Evolutionary conservation across 768 basidiomycete genomes (phyloP).

Genomic region (Mycena maculata): DNA sequence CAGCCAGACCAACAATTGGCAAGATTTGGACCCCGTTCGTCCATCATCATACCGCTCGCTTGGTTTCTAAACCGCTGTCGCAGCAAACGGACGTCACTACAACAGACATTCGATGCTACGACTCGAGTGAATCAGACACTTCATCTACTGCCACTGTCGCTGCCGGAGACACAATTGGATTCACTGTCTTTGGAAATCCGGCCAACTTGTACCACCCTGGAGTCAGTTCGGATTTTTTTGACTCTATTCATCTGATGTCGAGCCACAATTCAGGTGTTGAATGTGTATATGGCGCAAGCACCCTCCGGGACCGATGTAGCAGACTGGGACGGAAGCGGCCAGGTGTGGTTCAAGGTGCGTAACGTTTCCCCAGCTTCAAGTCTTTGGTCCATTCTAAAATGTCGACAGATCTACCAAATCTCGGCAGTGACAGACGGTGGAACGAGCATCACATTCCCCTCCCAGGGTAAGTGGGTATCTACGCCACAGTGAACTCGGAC

Average conservation of each 20-base stretch:
- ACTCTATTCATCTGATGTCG: neutral
- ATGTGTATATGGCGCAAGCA: constrained; percentile 30
- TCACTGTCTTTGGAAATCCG: neutral
- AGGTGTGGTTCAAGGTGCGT: constrained; percentile 30
- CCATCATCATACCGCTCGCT: neutral
- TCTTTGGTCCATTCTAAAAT: neutral
- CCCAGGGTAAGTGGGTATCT: constrained; percentile 8
- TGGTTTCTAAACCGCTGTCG: neutral
- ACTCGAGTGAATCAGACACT: neutral
- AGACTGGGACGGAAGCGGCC: constrained; percentile 26
- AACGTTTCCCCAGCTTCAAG: neutral
- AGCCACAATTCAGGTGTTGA: constrained; percentile 8
- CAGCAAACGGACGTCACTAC: constrained; percentile 26
- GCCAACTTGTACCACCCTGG: constrained; percentile 13
- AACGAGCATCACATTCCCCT: constrained; percentile 45
- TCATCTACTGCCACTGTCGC: neutral
- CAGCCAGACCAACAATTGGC: constrained; percentile 33
- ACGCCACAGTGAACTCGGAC: neutral
- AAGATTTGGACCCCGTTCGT: constrained; percentile 23
- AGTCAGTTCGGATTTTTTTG: constrained; percentile 1
- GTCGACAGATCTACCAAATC: constrained; percentile 46
- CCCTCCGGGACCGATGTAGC: constrained; percentile 25
- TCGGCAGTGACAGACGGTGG: constrained; percentile 48
- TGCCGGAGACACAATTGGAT: neutral
- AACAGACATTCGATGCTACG: neutral